phyloP scores from a whole-genome alignment of 805 yeast genomes.

The Tetrapisispora phaffii region DNA sequence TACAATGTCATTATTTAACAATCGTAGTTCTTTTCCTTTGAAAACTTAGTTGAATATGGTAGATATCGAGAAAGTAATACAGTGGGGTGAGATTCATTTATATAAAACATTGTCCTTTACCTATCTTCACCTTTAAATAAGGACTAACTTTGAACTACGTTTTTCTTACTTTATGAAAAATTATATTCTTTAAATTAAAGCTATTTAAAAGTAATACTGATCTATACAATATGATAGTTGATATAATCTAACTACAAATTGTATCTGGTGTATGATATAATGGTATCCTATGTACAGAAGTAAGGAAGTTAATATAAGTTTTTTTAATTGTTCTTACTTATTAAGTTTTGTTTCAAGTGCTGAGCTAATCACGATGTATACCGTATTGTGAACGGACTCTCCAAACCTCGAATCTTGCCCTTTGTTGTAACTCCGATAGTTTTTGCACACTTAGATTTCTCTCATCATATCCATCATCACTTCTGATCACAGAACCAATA shows the following conservation, averaged over 20 bases:
- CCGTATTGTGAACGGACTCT: constrained; percentile 21
- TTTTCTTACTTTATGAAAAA: too few species aligned
- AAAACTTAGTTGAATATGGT: too few species aligned
- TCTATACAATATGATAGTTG: background rate
- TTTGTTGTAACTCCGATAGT: constrained; percentile 18
- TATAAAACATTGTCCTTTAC: too few species aligned
- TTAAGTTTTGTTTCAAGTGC: background rate
- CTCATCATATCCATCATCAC: constrained; percentile 38
- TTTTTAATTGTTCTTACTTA: background rate
- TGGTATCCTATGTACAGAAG: constrained; percentile 1
- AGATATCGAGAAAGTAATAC: too few species aligned
- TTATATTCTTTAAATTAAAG: too few species aligned
- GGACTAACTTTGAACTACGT: background rate
- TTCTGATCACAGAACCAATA: constrained; percentile 84
- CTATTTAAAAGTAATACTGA: background rate
- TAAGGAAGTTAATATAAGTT: background rate
- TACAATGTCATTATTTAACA: background rate
- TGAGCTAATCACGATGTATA: constrained; percentile 8
- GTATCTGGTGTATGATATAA: background rate
- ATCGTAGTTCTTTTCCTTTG: background rate
- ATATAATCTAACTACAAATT: background rate
- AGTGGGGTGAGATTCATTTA: too few species aligned
- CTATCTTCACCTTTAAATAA: too few species aligned
- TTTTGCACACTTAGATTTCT: constrained; percentile 11
- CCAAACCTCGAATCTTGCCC: constrained; percentile 27